Percentiles rank a stretch among this genome's conserved stretches.
Evolutionary conservation across 257 asterid genomes (phyloP).

Genomic region (Thymus quinquecostatus): DNA sequence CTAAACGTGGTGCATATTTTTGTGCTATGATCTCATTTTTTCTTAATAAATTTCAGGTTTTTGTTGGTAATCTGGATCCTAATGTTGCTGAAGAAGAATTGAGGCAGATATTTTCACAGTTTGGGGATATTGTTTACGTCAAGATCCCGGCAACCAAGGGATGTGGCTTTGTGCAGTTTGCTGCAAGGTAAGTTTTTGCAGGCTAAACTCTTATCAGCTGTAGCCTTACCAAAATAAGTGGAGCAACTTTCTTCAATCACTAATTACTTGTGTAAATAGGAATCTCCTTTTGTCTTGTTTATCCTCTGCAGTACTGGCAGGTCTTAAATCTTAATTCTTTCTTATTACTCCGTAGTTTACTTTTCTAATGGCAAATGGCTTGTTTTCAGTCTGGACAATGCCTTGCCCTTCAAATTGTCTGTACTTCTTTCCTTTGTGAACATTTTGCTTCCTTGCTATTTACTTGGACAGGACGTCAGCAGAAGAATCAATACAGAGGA

Average conservation of each 20-base stretch:
- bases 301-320: not conserved
- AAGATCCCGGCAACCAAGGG: conserved; percentile 88
- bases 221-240: conserved; percentile 20
- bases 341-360: not conserved
- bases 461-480: conserved; percentile 64
- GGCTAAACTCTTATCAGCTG: conserved; percentile 15
- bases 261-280: not conserved
- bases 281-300: not conserved
- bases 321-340: not conserved
- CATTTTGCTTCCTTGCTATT: conserved; percentile 25
- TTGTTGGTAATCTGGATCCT: conserved; percentile 84
- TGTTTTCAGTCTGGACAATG: conserved; percentile 19
- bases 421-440: conserved; percentile 18
- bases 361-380: not conserved
- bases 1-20: conserved; percentile 8
- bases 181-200: conserved; percentile 57
- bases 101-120: conserved; percentile 74
- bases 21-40: conserved; percentile 26
- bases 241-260: not conserved
- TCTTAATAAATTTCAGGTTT: conserved; percentile 54
- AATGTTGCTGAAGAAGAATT: conserved; percentile 84
- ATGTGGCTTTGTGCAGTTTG: conserved; percentile 93
- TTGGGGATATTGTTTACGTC: conserved; percentile 83
- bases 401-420: conserved; percentile 14
- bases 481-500: conserved; percentile 92